Percentiles rank a stretch among this genome's conserved stretches.
Conservation (phyloP, 805 yeast species). For the Candida vartiovaarae region DNA sequence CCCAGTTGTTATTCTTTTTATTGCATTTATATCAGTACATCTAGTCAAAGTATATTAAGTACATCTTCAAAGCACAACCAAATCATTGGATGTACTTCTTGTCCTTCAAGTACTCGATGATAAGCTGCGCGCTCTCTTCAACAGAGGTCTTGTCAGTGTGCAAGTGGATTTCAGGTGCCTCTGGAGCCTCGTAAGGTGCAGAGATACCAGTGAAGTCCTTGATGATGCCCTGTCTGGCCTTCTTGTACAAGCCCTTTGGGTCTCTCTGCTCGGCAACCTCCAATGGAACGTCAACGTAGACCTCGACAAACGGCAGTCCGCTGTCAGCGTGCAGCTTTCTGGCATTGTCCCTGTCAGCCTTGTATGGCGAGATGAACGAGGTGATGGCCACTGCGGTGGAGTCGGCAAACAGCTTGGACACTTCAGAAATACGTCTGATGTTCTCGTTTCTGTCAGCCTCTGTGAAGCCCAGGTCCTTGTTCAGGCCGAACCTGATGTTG, state of each 20-base stretch:
- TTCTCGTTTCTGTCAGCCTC: constrained; percentile 92
- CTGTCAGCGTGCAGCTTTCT: constrained; percentile 75
- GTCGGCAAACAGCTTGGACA: constrained; percentile 88
- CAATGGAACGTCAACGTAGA: constrained; percentile 86
- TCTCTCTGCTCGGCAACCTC: constrained; percentile 95
- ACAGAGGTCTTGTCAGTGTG: constrained; percentile 63
- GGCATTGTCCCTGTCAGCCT: constrained; percentile 75
- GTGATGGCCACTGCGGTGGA: constrained; percentile 84
- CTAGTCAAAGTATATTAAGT: background rate
- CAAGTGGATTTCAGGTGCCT: constrained; percentile 73
- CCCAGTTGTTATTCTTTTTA: background rate
- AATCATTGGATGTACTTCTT: constrained; percentile 28
- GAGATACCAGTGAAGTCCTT: constrained; percentile 93
- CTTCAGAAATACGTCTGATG: constrained; percentile 92
- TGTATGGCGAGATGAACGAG: constrained; percentile 90
- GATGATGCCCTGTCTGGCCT: constrained; percentile 92
- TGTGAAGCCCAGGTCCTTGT: constrained; percentile 89
- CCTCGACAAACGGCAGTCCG: constrained; percentile 80
- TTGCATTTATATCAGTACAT: background rate
- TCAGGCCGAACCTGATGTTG: constrained; percentile 88
- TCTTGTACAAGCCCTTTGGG: constrained; percentile 94
- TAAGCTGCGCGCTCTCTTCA: constrained; percentile 74
- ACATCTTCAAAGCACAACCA: too few relatives aligned
- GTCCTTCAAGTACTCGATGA: constrained; percentile 58
- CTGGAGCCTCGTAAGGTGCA: constrained; percentile 95